Evolutionary conservation across 345 rosid genomes (phyloP), one percentile per base, ranked within the genome.

Genomic region (Triadica sebifera): DNA sequence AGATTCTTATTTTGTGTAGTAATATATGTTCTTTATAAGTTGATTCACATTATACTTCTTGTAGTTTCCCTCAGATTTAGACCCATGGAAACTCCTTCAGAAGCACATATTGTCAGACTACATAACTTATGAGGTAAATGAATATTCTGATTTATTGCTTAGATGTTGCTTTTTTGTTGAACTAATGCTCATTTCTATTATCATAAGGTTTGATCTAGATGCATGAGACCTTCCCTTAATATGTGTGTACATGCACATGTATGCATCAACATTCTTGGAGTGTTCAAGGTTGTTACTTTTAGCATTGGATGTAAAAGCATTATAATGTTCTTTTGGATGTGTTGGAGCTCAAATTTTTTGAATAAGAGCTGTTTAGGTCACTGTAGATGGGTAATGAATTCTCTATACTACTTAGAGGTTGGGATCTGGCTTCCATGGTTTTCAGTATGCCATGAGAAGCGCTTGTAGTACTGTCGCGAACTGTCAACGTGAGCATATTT

Each of bases 51-150:
- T 49, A 70, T 13, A 56, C 47, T 60, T 73, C 68, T 81, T 79
- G 83, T 86, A 94, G 98, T 87, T 89, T 79, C 95, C 97, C 38
- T 89, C 81, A 37, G 98, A 94, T 83, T 80, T 92, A 77, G 97
- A 92, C 67, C 89, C 91, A 20, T 91, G 97, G 98, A 86, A 87
- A 81, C 71, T 84, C 57, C 88, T 94, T 63, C 91, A 87, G 76
- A 86, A 89, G 80, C 97, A 92, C 75, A 83, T 94, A 73, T 83
- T 90, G 71, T 83, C 93, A 20, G 98, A 94, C 83, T 92, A 92
- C 81, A 75, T 89, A 74, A 88, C 81, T 76, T 88, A 85, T 62
- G 97, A 94, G 95, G 98, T 91, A 83, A 81, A 62, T 59, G 56
- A 56, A 63, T 46, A 38, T 71, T 70, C 15, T 60, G 55, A 3